Percentiles rank a stretch among this genome's conserved stretches.
Conservation (phyloP, 257 asterid species). For the Solanum virginianum region DNA sequence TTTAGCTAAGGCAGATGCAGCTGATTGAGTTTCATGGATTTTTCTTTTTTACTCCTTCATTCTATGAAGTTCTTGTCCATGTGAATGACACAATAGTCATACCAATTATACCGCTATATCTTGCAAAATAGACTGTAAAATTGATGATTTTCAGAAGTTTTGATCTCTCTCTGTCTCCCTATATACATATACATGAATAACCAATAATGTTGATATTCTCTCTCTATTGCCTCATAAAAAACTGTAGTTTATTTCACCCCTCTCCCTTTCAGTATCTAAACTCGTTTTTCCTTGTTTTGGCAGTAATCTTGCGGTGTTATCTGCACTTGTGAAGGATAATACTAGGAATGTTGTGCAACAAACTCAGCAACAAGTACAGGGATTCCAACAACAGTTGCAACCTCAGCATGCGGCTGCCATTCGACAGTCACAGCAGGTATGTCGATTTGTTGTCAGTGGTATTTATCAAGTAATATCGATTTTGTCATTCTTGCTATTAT, state of each 20-base stretch:
- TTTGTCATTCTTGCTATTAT: not conserved
- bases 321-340: slow-evolving; percentile 77
- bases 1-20: not conserved
- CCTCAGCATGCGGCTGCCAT: slow-evolving; percentile 50
- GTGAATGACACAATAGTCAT: not conserved
- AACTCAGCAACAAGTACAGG: slow-evolving; percentile 52
- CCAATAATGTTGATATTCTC: not conserved
- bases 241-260: not conserved
- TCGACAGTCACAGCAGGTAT: slow-evolving; percentile 61
- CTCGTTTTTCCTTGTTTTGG: slow-evolving; percentile 8
- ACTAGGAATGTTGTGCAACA: slow-evolving; percentile 47
- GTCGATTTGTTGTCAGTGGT: not conserved
- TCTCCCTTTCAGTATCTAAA: not conserved
- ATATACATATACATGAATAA: not conserved
- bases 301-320: slow-evolving; percentile 63
- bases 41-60: not conserved
- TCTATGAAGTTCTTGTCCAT: not conserved
- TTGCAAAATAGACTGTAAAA: not conserved
- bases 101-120: not conserved
- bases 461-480: not conserved
- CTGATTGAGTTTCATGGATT: not conserved
- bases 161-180: not conserved
- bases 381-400: slow-evolving; percentile 59
- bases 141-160: not conserved
- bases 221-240: not conserved